Evolutionary conservation across 495 filamentous ascomycete genomes (phyloP).

Genomic region (Penicillium malachiteum): DNA sequence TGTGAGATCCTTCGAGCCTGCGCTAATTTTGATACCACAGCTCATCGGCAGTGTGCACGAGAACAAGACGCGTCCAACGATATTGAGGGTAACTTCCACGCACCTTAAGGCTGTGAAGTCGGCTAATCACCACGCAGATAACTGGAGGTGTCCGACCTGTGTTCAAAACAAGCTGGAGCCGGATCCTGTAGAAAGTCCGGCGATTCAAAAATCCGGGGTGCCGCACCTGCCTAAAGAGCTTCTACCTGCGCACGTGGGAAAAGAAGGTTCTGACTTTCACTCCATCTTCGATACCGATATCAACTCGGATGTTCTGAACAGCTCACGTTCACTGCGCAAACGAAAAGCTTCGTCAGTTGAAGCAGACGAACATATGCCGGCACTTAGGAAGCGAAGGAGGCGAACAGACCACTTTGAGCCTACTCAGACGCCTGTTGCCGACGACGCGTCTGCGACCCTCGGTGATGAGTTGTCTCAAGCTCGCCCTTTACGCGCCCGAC

Average conservation of each 20-base stretch:
- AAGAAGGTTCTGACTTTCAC: slow-evolving; percentile 73
- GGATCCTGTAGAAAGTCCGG: slow-evolving; percentile 39
- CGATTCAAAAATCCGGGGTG: slow-evolving; percentile 41
- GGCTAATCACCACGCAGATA: slow-evolving; percentile 36
- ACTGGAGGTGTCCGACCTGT: slow-evolving; percentile 82
- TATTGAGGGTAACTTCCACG: slow-evolving; percentile 58
- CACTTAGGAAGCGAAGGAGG: slow-evolving; percentile 47
- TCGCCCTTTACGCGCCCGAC: slow-evolving; percentile 29
- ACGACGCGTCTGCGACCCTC: slow-evolving; percentile 3
- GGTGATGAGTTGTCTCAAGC: slow-evolving; percentile 21
- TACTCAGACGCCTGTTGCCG: slow-evolving; percentile 17
- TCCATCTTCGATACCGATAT: slow-evolving; percentile 78
- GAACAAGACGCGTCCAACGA: slow-evolving; percentile 68
- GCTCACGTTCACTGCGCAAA: slow-evolving; percentile 82
- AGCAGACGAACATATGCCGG: slow-evolving; percentile 49
- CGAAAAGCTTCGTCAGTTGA: slow-evolving; percentile 67
- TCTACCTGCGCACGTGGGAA: slow-evolving; percentile 67
- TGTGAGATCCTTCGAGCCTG: slow-evolving; percentile 26
- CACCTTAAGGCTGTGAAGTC: too few relatives aligned
- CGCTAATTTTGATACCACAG: slow-evolving; percentile 45
- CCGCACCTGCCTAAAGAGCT: slow-evolving; percentile 69
- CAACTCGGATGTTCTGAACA: slow-evolving; percentile 79
- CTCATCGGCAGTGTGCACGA: slow-evolving; percentile 92
- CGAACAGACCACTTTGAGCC: slow-evolving; percentile 31
- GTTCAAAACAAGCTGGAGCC: slow-evolving; percentile 63